Conservation (phyloP, 1,284 basidiomycete genomes). For the Melampsora larici-populina region DNA sequence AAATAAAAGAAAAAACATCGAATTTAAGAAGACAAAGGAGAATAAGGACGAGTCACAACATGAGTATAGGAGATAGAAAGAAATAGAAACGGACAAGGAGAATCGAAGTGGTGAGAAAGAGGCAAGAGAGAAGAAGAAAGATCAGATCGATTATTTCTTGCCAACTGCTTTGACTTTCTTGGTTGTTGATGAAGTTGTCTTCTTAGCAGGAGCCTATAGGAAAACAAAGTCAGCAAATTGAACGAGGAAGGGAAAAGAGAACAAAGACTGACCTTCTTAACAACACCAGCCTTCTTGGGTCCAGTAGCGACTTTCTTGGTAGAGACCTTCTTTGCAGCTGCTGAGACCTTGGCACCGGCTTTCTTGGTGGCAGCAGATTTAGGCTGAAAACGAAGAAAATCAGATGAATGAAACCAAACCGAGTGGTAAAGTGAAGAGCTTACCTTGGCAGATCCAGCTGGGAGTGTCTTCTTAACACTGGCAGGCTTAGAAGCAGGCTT, state of each 20-base stretch:
- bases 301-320: constrained; percentile 1
- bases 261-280: constrained; percentile 3
- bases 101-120: not conserved
- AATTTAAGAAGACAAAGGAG: not conserved
- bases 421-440: not conserved
- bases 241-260: not conserved
- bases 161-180: constrained; percentile 41
- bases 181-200: constrained; percentile 41
- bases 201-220: constrained; percentile 35
- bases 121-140: not conserved
- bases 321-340: not conserved
- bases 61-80: not conserved
- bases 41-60: constrained; percentile 7
- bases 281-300: constrained; percentile 17
- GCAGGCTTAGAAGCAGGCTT: constrained; percentile 17
- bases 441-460: not conserved
- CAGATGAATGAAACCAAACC: not conserved
- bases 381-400: not conserved
- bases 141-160: constrained; percentile 21
- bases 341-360: constrained; percentile 19
- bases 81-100: not conserved
- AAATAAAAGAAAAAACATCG: not conserved
- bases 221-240: not conserved
- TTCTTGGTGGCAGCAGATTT: constrained; percentile 35
- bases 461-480: constrained; percentile 13